Conservation (phyloP, 2,329 filamentous ascomycete species). For the Aquanectria penicillioides region DNA sequence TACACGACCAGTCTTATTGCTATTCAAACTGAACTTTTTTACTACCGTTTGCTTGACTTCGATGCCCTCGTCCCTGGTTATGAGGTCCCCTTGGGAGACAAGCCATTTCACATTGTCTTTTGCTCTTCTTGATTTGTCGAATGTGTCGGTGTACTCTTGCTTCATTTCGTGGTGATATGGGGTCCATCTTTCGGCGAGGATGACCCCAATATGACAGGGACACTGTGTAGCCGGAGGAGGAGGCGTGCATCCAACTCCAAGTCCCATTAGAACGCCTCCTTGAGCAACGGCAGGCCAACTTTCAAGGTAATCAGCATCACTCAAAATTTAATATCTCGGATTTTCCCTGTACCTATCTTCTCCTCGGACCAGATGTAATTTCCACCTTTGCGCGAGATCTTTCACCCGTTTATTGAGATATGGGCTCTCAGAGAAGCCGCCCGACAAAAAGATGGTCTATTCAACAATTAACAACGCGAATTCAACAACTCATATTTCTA, state of each 20-base stretch:
- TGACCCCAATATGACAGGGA: too few relatives aligned
- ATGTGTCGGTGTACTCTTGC: too few relatives aligned
- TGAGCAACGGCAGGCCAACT: conserved; percentile 27
- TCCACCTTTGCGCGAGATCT: conserved; percentile 1
- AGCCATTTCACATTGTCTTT: too few relatives aligned
- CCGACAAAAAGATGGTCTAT: conserved; percentile 26
- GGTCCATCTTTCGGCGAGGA: too few relatives aligned
- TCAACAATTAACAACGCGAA: not conserved
- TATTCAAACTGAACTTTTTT: too few relatives aligned
- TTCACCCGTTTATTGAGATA: conserved; percentile 15
- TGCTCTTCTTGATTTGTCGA: too few relatives aligned
- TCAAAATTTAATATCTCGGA: not conserved
- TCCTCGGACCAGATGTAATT: not conserved
- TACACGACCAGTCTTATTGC: too few relatives aligned
- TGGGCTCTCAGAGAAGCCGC: conserved; percentile 23
- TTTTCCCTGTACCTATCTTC: conserved; percentile 4
- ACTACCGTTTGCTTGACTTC: too few relatives aligned
- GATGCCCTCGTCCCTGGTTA: too few relatives aligned
- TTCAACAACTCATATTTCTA: not conserved
- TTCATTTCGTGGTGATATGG: too few relatives aligned
- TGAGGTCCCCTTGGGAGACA: too few relatives aligned
- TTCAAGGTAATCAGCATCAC: fast-evolving
- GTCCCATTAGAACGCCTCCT: conserved; percentile 26
- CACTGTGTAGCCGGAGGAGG: too few relatives aligned
- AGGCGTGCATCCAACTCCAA: conserved; percentile 6